Conservation (phyloP, 768 basidiomycete species). For the Pulveroboletus sp. region DNA sequence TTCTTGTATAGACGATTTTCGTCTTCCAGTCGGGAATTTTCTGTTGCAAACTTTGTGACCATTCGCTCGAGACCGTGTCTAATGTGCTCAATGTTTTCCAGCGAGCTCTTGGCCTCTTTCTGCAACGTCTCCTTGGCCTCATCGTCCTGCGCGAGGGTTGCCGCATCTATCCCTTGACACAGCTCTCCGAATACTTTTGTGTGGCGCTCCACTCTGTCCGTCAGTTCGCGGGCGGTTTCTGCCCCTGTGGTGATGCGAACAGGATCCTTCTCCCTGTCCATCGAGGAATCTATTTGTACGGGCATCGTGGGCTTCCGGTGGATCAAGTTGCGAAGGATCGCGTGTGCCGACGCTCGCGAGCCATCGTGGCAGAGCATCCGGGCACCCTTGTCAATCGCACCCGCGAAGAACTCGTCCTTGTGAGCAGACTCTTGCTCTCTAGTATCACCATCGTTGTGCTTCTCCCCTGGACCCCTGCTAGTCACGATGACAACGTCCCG, state of each 20-base stretch:
- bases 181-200: constrained; percentile 41
- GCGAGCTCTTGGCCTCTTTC: constrained; percentile 36
- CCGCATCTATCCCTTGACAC: constrained; percentile 40
- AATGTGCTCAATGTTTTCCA: constrained; percentile 39
- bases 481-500: constrained; percentile 47
- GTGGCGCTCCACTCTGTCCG: constrained; percentile 40
- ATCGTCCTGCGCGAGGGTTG: constrained; percentile 38
- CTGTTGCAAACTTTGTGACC: constrained; percentile 33
- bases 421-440: constrained; percentile 38
- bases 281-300: constrained; percentile 46
- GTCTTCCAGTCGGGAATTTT: constrained; percentile 29
- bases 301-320: constrained; percentile 33
- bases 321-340: constrained; percentile 43
- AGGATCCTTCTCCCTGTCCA: constrained; percentile 38
- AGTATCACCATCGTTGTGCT: constrained; percentile 26
- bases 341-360: constrained; percentile 40
- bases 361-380: constrained; percentile 39
- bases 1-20: constrained; percentile 19
- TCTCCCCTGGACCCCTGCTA: constrained; percentile 42
- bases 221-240: constrained; percentile 44
- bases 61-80: constrained; percentile 41
- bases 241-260: constrained; percentile 42
- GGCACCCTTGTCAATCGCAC: constrained; percentile 45
- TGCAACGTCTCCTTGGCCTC: constrained; percentile 38
- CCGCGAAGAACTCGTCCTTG: constrained; percentile 42